Percentiles rank a stretch among this genome's conserved stretches.
Conservation (phyloP, 352 stramenopile species). For the Phytopythium chamaehyphon region DNA sequence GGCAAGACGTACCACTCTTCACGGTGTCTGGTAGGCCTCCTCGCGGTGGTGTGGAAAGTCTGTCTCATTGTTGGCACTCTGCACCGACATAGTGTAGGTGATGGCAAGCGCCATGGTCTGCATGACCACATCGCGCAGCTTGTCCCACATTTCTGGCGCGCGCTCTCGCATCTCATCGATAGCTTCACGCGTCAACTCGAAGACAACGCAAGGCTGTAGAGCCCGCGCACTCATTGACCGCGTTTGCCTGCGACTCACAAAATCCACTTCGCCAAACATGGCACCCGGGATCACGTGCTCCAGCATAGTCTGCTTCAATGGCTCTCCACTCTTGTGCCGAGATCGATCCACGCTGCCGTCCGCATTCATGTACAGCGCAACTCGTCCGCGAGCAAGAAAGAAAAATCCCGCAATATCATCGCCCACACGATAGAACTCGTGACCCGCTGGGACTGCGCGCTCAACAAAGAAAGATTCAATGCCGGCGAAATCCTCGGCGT, state of each 20-base stretch:
- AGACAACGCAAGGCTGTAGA: constrained; percentile 54
- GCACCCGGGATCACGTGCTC: constrained; percentile 71
- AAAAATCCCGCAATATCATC: constrained; percentile 64
- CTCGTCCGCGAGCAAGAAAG: constrained; percentile 67
- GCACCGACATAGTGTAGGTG: constrained; percentile 70
- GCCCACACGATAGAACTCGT: constrained; percentile 73
- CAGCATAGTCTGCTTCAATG: constrained; percentile 34
- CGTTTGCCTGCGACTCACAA: constrained; percentile 65
- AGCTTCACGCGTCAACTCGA: constrained; percentile 56
- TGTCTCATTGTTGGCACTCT: constrained; percentile 44
- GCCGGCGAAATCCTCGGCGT: constrained; percentile 57
- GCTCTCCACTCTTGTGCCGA: constrained; percentile 1
- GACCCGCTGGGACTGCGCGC: constrained; percentile 42
- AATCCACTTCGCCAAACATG: constrained; percentile 87
- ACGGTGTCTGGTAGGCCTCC: neutral
- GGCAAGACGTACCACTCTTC: neutral
- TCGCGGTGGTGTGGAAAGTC: constrained; percentile 11
- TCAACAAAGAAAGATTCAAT: constrained; percentile 65
- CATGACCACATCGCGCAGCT: constrained; percentile 78
- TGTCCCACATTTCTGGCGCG: constrained; percentile 58
- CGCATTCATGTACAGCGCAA: constrained; percentile 76
- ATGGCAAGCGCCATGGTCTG: constrained; percentile 79
- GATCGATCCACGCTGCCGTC: constrained; percentile 32
- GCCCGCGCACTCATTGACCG: constrained; percentile 58
- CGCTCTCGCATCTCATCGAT: constrained; percentile 65